Conservation (phyloP, 192 early-diverging fungal species). For the Lobosporangium transversale region DNA sequence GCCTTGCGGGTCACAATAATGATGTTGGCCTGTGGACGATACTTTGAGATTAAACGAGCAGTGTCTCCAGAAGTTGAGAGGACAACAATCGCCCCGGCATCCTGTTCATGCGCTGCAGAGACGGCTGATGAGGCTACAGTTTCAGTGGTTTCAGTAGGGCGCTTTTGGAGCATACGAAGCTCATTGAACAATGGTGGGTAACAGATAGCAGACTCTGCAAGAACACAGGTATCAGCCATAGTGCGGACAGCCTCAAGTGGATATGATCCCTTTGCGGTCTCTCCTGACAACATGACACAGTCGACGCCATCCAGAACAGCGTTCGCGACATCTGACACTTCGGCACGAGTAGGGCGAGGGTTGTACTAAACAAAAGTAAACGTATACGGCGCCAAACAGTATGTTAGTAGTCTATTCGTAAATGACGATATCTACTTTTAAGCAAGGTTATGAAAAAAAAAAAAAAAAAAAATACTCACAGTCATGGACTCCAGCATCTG, state of each 20-base stretch:
- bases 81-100: constrained; percentile 90
- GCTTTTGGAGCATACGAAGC: constrained; percentile 75
- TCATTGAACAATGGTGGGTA: constrained; percentile 95
- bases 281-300: constrained; percentile 99
- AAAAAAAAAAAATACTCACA: constrained; percentile 58
- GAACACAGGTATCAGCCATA: constrained; percentile 92
- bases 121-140: constrained; percentile 93
- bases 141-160: constrained; percentile 88
- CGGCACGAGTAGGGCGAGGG: constrained; percentile 97
- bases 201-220: constrained; percentile 94
- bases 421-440: too few species aligned
- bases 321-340: constrained; percentile 98
- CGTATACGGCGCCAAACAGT: too few species aligned
- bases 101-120: constrained; percentile 81
- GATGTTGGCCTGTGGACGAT: constrained; percentile 91
- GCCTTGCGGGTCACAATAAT: constrained; percentile 88
- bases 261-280: constrained; percentile 96
- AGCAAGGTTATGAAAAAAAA: too few species aligned
- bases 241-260: constrained; percentile 89
- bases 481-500: constrained; percentile 99
- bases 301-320: constrained; percentile 97
- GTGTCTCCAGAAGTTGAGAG: constrained; percentile 91
- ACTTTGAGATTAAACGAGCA: constrained; percentile 92
- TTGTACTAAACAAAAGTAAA: constrained; percentile 79
- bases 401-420: too few species aligned